Percentiles rank a stretch among this genome's conserved stretches.
These are phyloP conservation scores for Picea engelmannii DNA, from an alignment of 83 land plant species.

Conservation along the genomic window DNA sequence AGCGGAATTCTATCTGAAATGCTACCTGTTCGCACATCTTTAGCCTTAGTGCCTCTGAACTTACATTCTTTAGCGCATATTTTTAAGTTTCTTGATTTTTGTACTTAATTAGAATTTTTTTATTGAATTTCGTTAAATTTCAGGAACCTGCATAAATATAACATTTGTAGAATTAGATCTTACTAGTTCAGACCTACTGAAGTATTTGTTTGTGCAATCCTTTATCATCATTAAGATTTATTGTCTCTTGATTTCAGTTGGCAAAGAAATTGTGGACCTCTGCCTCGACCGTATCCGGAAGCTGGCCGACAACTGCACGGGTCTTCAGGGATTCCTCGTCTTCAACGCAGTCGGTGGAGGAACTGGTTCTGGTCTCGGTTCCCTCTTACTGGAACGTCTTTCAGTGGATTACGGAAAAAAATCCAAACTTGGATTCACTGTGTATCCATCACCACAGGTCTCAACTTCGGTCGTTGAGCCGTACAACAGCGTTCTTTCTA, in stretches of 20 bases:
- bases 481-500: constrained; percentile 56
- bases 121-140: not conserved
- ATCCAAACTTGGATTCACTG: constrained; percentile 61
- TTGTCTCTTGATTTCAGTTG: not conserved
- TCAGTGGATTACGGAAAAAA: constrained; percentile 65
- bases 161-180: no score
- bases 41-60: no score
- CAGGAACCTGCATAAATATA: no score
- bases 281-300: not conserved
- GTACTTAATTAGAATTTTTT: no score
- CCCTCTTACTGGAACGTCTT: constrained; percentile 47
- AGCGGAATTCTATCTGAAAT: no score
- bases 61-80: not conserved
- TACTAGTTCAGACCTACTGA: no score
- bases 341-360: not conserved
- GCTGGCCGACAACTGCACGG: constrained; percentile 5
- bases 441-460: constrained; percentile 60
- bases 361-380: constrained; percentile 16
- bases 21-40: no score
- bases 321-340: constrained; percentile 7
- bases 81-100: not conserved
- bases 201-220: no score
- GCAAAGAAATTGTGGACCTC: constrained; percentile 5
- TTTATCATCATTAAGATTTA: not conserved
- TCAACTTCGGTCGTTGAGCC: constrained; percentile 64